Evolutionary conservation across 1,284 basidiomycete species (phyloP).

Genomic region (Tetrapyrgos nigripes): DNA sequence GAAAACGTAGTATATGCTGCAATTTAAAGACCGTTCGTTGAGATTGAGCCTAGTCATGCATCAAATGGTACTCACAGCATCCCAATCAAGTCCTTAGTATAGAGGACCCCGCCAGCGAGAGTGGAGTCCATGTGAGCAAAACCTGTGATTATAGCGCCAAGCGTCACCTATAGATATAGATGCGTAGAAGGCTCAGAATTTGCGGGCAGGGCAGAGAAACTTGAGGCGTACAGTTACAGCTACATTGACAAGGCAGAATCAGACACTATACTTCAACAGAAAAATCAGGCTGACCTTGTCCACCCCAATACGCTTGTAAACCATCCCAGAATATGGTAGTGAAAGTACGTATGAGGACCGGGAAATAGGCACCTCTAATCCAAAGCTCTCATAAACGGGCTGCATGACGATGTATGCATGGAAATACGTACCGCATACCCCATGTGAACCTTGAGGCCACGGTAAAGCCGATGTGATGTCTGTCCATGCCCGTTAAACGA

Average conservation of each 20-base stretch:
- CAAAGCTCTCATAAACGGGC: neutral
- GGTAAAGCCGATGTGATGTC: conserved; percentile 27
- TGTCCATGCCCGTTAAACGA: neutral
- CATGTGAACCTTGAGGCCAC: conserved; percentile 24
- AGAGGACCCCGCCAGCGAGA: conserved; percentile 21
- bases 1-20: conserved; percentile 25
- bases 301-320: conserved; percentile 26
- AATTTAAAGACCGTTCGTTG: neutral
- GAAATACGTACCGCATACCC: conserved; percentile 21
- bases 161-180: conserved; percentile 8
- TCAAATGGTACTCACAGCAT: conserved; percentile 22
- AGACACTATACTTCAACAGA: neutral
- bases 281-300: conserved; percentile 19
- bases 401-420: neutral
- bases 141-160: conserved; percentile 20
- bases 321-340: conserved; percentile 21
- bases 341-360: conserved; percentile 22
- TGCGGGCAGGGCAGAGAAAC: neutral
- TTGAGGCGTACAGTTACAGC: conserved; percentile 14
- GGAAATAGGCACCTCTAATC: conserved; percentile 23
- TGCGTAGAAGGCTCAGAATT: neutral
- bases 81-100: conserved; percentile 26
- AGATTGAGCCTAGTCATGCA: neutral
- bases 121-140: conserved; percentile 21
- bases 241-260: neutral